Conservation (phyloP, 2,329 filamentous ascomycete genomes). For the Paracoccidioides lutzii region DNA sequence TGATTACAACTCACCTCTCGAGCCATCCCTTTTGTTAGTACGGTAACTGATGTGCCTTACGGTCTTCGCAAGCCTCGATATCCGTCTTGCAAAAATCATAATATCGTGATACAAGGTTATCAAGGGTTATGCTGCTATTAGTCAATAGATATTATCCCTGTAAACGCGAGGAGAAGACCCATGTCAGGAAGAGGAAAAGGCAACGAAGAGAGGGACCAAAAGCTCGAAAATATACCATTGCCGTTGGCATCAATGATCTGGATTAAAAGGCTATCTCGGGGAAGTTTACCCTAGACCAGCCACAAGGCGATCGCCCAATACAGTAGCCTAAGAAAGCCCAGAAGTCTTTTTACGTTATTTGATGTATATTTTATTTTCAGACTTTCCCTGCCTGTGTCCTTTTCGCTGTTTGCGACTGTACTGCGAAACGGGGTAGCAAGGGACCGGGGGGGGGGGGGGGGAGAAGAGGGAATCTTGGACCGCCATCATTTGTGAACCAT, state of each 20-base stretch:
- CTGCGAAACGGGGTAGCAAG: background rate
- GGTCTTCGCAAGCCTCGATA: background rate
- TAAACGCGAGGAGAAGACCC: background rate
- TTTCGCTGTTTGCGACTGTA: constrained; percentile 1
- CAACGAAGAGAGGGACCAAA: background rate
- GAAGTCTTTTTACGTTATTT: background rate
- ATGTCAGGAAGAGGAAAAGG: background rate
- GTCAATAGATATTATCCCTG: background rate
- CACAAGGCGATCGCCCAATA: constrained; percentile 3
- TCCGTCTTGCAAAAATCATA: background rate
- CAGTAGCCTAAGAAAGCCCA: background rate
- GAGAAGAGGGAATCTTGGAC: background rate
- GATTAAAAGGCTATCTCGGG: background rate
- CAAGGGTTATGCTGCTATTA: background rate
- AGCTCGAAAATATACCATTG: background rate
- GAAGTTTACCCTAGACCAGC: background rate
- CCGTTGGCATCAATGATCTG: background rate
- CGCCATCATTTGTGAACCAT: constrained; percentile 2
- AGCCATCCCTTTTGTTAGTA: background rate
- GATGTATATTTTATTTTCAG: background rate
- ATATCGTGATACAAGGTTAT: background rate
- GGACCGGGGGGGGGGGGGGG: background rate
- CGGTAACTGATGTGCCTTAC: background rate
- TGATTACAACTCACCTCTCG: background rate
- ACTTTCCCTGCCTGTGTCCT: background rate